These are phyloP conservation scores for Aspergillus sp. DNA, from an alignment of 2,329 filamentous ascomycete genomes.

Conservation along the genomic window DNA sequence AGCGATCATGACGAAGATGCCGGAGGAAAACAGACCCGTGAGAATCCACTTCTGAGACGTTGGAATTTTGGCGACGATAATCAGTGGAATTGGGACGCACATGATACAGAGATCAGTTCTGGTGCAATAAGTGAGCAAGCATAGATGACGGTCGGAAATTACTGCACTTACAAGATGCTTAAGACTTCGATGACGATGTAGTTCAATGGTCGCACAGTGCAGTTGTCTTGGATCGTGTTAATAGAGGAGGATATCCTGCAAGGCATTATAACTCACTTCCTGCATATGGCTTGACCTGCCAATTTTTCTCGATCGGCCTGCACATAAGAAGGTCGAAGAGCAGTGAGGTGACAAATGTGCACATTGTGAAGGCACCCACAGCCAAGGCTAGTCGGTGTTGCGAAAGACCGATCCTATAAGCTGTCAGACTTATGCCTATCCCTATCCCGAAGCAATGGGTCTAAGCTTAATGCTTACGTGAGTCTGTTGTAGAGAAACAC, in stretches of 20 bases:
- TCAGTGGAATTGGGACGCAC: constrained; percentile 22
- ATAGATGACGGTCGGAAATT: background rate
- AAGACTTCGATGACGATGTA: constrained; percentile 22
- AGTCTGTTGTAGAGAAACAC: constrained; percentile 21
- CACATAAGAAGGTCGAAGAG: constrained; percentile 21
- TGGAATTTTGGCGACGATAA: constrained; percentile 19
- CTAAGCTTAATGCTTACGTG: constrained; percentile 15
- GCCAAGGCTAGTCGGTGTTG: constrained; percentile 18
- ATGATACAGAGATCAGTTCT: constrained; percentile 25
- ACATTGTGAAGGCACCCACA: constrained; percentile 3
- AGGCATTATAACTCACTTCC: constrained; percentile 12
- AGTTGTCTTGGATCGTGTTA: constrained; percentile 16
- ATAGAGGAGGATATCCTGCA: background rate
- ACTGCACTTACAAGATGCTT: constrained; percentile 18
- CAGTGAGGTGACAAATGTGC: constrained; percentile 17
- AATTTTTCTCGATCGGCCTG: constrained; percentile 14
- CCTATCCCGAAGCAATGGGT: background rate
- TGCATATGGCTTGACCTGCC: constrained; percentile 25
- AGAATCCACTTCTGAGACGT: constrained; percentile 21
- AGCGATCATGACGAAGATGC: constrained; percentile 25
- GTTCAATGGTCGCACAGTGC: constrained; percentile 19
- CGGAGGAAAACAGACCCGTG: constrained; percentile 19
- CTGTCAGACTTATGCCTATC: background rate
- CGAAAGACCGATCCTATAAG: constrained; percentile 18
- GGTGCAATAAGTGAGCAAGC: background rate